phyloP scores from a whole-genome alignment of 2,329 filamentous ascomycete genomes.

The Mollisiaceae sp. region DNA sequence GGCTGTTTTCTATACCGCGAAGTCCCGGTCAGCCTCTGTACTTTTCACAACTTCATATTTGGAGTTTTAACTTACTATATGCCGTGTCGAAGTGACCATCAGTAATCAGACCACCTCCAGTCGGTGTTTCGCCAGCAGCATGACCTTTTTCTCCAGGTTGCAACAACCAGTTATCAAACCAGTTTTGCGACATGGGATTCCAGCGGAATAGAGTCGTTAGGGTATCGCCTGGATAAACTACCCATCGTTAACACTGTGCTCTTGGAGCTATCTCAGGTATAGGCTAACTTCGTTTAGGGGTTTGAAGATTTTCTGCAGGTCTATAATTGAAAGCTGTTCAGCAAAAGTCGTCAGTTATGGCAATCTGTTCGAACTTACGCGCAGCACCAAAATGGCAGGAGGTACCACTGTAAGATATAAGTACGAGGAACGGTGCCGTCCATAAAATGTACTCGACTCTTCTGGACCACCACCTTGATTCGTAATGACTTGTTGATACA shows the following conservation, averaged over 20 bases:
- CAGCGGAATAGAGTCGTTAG: slow-evolving; percentile 25
- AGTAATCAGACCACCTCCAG: slow-evolving; percentile 25
- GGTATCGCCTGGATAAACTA: slow-evolving; percentile 29
- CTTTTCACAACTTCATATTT: neutral
- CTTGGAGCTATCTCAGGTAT: neutral
- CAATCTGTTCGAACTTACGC: slow-evolving; percentile 1
- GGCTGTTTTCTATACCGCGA: neutral
- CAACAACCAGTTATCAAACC: slow-evolving; percentile 27
- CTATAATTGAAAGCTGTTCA: slow-evolving; percentile 13
- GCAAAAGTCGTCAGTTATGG: neutral
- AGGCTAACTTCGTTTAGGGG: neutral
- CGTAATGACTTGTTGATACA: slow-evolving; percentile 32
- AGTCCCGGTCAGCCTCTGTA: neutral
- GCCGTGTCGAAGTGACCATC: slow-evolving; percentile 19
- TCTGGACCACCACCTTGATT: slow-evolving; percentile 23
- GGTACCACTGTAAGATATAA: slow-evolving; percentile 19
- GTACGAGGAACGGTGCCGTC: too few relatives aligned
- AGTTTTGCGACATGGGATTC: slow-evolving; percentile 23
- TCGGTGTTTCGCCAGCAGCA: slow-evolving; percentile 9
- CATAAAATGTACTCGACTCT: neutral
- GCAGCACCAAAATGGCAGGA: slow-evolving; percentile 32
- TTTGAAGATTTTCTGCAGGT: slow-evolving; percentile 14
- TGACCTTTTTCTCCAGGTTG: slow-evolving; percentile 15
- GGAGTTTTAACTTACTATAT: neutral
- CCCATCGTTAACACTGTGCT: neutral